These are phyloP conservation scores for Clavariopsis aquatica DNA, from an alignment of 495 filamentous ascomycete species.

Conservation along the genomic window DNA sequence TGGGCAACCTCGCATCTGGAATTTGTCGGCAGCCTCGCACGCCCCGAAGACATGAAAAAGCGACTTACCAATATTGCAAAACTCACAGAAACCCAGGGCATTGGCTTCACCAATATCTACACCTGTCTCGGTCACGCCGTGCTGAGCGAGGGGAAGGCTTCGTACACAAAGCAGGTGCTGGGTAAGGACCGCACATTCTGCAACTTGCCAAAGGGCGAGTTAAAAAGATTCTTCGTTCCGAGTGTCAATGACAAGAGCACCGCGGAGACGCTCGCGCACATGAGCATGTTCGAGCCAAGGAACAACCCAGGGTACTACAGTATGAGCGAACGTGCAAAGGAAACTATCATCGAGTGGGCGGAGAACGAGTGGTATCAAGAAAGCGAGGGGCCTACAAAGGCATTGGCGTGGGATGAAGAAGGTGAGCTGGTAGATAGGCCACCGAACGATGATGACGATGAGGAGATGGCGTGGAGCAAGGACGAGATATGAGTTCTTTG, in stretches of 20 bases:
- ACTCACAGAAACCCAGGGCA: conserved; percentile 55
- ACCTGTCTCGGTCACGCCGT: conserved; percentile 70
- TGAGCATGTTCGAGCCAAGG: conserved; percentile 80
- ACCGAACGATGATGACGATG: conserved; percentile 21
- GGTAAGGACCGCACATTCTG: conserved; percentile 79
- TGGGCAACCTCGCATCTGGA: conserved; percentile 94
- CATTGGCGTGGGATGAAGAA: conserved; percentile 23
- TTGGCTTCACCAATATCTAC: conserved; percentile 80
- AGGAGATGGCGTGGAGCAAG: conserved; percentile 27
- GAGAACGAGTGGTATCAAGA: conserved; percentile 40
- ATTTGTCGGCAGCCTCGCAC: conserved; percentile 85
- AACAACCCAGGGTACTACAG: conserved; percentile 77
- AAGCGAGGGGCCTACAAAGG: conserved; percentile 27
- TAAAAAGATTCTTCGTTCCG: conserved; percentile 57
- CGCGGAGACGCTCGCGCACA: conserved; percentile 83
- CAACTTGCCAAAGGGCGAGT: conserved; percentile 63
- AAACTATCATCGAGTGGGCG: conserved; percentile 61
- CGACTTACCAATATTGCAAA: conserved; percentile 61
- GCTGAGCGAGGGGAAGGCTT: conserved; percentile 48
- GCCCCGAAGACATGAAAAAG: conserved; percentile 70
- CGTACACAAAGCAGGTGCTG: conserved; percentile 49
- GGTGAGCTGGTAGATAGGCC: conserved; percentile 27
- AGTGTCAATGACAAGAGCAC: conserved; percentile 73
- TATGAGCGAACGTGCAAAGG: conserved; percentile 66
- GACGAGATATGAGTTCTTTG: conserved; percentile 1